Base-by-base conservation (phyloP, 345 rosid genomes). In the Euphorbia tirucalli region DNA sequence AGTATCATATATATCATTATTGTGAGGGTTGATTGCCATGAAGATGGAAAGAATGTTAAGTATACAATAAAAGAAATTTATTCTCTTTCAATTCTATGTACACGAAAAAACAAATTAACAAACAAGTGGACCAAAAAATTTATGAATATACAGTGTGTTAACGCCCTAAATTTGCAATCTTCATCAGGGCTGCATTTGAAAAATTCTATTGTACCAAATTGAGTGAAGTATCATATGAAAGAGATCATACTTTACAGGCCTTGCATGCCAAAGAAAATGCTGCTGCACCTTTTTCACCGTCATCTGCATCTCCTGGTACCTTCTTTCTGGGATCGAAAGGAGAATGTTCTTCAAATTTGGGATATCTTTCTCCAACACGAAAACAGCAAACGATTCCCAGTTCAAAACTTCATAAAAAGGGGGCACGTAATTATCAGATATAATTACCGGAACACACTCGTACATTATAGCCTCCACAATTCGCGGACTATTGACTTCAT, bases 191-290 rank as follows among this genome's bases (percentile, higher is more conserved):
- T 77, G 84, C 24, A 79, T 75, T 75, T 86, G 93, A 48, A 85
- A 88, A 43, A 90, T 92, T 81, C 98, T 83, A 54, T 87, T 94
- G 80, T 77, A 90, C 98, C 98, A 94, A 63, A 90, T 77, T 22
- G 97, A 89, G 72, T 94, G 96, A 54, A 94, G 95, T 72, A 94
- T 92, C 97, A 94, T 94, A 76, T 94, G 93, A 82, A 94, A 94
- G 41, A 92, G 71, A 55, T 90, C 97, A 59, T 88, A 94, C 74
- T 83, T 94, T 56, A 82, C 89, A 0, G 98, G 95, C 66, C 65
- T 87, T 35, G 83, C 61, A 81, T 92, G 96, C 97, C 98, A 94
- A 65, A 94, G 95, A 72, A 94, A 94, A 90, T 94, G 97, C 78
- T 87, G 89, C 41, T 94, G 96, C 28, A 89, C 96, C 83, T 75